A percentile compares a stretch with the other conserved stretches of the same genome.
Evolutionary conservation across 371 early-diverging fungal genomes (phyloP).

Genomic region (Mortierella polycephala): DNA sequence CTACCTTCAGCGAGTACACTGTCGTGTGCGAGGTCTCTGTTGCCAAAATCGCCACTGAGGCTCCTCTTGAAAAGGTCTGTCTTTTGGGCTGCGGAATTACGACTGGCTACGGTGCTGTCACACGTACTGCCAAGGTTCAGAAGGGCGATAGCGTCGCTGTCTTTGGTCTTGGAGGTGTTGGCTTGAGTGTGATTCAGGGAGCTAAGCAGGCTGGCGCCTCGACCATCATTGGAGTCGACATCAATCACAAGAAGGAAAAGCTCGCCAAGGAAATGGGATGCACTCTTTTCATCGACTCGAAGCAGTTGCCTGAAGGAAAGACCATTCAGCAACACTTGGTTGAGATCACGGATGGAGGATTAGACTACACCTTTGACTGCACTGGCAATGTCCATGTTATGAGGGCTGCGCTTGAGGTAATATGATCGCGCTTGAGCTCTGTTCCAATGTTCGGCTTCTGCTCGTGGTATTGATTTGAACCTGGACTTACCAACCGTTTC

Average conservation of each 20-base stretch:
- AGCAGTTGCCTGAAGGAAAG: conserved; percentile 70
- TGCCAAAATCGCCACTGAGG: conserved; percentile 85
- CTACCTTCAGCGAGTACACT: conserved; percentile 96
- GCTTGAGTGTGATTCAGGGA: conserved; percentile 92
- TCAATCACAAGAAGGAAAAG: conserved; percentile 86
- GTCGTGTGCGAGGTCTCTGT: conserved; percentile 92
- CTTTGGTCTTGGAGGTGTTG: conserved; percentile 97
- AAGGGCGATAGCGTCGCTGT: conserved; percentile 84
- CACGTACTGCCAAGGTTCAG: conserved; percentile 91
- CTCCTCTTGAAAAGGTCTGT: conserved; percentile 88
- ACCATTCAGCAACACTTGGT: conserved; percentile 88
- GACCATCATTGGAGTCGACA: conserved; percentile 89
- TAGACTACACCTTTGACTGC: conserved; percentile 97
- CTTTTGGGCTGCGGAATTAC: conserved; percentile 96
- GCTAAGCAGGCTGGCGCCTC: conserved; percentile 73
- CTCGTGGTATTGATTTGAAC: background rate
- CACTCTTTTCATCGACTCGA: conserved; percentile 93
- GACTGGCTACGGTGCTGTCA: conserved; percentile 96
- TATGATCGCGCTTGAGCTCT: too few relatives aligned
- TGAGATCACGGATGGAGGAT: conserved; percentile 93
- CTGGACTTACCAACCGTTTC: background rate
- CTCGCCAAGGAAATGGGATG: conserved; percentile 89
- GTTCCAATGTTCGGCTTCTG: background rate
- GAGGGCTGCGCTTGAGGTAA: conserved; percentile 92
- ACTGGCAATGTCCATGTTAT: conserved; percentile 92